These are phyloP conservation scores for Rubus idaeus DNA, from an alignment of 306 rosid genomes.

Conservation along the genomic window DNA sequence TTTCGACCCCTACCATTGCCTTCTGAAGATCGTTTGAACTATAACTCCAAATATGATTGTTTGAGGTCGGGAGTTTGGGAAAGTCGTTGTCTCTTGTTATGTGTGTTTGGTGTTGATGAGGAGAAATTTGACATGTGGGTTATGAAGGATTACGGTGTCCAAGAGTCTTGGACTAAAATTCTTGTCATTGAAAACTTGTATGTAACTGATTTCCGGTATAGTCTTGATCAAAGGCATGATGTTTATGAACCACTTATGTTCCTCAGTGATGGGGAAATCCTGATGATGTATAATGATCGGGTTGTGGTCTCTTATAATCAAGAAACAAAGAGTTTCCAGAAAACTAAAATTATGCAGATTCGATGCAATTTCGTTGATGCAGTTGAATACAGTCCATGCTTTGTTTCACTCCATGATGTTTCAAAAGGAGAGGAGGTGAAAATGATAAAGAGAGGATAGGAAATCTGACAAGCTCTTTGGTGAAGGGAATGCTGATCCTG, in stretches of 20 bases:
- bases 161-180: conserved; percentile 19
- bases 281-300: not conserved
- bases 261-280: conserved; percentile 17
- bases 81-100: conserved; percentile 9
- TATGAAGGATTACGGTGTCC: not conserved
- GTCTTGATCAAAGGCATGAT: not conserved
- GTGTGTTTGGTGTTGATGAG: conserved; percentile 9
- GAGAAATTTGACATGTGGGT: conserved; percentile 11
- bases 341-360: not conserved
- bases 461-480: too few relatives aligned
- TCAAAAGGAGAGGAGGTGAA: conserved; percentile 3
- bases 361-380: not conserved
- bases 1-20: conserved; percentile 7
- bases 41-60: not conserved
- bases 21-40: not conserved
- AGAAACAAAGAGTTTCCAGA: not conserved
- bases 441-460: not conserved
- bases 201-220: not conserved
- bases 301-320: not conserved
- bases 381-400: conserved; percentile 10
- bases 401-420: conserved; percentile 9
- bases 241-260: conserved; percentile 7
- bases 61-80: conserved; percentile 5
- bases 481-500: too few relatives aligned
- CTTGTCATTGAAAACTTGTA: conserved; percentile 8